Evolutionary conservation across 2,329 filamentous ascomycete species (phyloP).

Genomic region (Fusarium zealandicum): DNA sequence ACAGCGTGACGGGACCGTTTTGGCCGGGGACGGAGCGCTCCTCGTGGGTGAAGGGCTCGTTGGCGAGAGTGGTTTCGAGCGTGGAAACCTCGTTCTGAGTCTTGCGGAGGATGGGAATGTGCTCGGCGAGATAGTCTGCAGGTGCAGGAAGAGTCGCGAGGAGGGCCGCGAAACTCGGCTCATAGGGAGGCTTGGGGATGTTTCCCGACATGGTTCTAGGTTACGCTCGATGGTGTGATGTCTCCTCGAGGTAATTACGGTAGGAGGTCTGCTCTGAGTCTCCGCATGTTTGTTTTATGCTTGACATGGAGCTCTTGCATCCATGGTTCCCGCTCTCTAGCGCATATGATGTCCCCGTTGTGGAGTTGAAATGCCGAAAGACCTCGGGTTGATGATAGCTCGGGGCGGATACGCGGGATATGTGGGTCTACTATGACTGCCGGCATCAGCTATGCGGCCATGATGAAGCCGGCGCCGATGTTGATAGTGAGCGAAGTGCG

Average conservation of each 20-base stretch:
- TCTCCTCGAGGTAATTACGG: too few species aligned
- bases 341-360: not conserved
- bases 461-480: too few species aligned
- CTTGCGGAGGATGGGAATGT: slow-evolving; percentile 24
- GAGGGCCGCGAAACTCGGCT: slow-evolving; percentile 30
- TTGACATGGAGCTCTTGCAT: slow-evolving; percentile 3
- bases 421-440: slow-evolving; percentile 16
- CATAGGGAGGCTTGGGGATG: slow-evolving; percentile 31
- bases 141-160: slow-evolving; percentile 19
- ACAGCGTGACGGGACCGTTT: slow-evolving; percentile 27
- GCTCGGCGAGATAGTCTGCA: slow-evolving; percentile 23
- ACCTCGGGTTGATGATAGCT: slow-evolving; percentile 11
- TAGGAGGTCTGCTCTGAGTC: not conserved
- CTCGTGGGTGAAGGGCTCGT: slow-evolving; percentile 33
- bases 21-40: slow-evolving; percentile 29
- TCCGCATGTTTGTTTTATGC: not conserved
- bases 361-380: slow-evolving; percentile 9
- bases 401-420: slow-evolving; percentile 1
- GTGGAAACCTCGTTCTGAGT: slow-evolving; percentile 16
- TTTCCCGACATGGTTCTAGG: slow-evolving; percentile 14
- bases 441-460: too few species aligned
- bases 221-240: not conserved
- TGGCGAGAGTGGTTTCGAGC: slow-evolving; percentile 20
- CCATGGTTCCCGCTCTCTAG: not conserved
- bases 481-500: too few species aligned